Evolutionary conservation across 805 yeast genomes (phyloP), one percentile per base, ranked within the genome.

Genomic region (Kuraishia floccosa): DNA sequence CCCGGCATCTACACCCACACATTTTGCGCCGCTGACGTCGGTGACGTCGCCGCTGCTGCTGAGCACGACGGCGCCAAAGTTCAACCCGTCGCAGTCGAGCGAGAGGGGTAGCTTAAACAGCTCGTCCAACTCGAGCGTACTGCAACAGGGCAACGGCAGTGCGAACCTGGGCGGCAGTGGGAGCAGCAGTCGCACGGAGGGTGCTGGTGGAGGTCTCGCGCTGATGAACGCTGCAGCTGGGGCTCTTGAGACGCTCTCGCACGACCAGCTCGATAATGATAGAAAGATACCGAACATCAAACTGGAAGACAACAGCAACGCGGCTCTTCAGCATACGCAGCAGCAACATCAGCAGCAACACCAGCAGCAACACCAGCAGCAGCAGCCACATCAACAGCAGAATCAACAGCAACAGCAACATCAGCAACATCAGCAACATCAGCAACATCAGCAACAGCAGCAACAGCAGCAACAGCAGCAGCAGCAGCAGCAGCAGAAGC

Each of bases 1-100:
- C 44, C 84, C 84, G 5, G 60, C 72, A 4, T 72, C 80, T 1
- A 74, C 81, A 2, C 84, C 84, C 11, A 68, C 81, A 2, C 81
- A 74, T 43, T 76, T 72, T 60, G 81, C 79, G 19, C 72, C 79
- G 0, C 50, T 76, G 31, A 68, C 70, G 37, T 50, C 75, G 22
- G 75, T 76, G 35, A 76, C 83, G 0, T 73, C 81, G 11, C 84
- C 84, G 1, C 54, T 76, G 31, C 51, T 76, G 36, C 56, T 77
- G 27, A 67, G 77, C 16, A 42, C 69, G 28, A 33, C 62, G 32
- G 32, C 58, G 30, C 39, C 44, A 38, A 49, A 50, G 29, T 25
- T 60, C 58, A 35, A 50, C 53, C 46, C 67, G 52, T 45, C 66
- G 41, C 53, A 58, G 44, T 43, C 59, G 29, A 44, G 54, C 30